These are phyloP conservation scores for Eremomyces bilateralis DNA, from an alignment of 495 filamentous ascomycete species.

Conservation along the genomic window DNA sequence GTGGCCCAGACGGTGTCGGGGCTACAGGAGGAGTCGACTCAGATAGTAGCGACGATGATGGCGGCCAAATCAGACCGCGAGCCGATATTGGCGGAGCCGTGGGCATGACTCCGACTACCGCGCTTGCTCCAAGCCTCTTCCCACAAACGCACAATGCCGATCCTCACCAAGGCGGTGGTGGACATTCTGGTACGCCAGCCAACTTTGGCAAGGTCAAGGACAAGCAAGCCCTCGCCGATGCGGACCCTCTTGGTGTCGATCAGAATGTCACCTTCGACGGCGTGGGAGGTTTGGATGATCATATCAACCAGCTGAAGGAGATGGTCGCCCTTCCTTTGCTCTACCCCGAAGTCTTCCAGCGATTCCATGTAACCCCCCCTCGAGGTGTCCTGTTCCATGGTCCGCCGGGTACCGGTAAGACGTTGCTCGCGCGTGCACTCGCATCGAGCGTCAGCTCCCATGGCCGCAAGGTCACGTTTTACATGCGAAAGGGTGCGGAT, in stretches of 20 bases:
- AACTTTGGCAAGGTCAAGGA: slow-evolving; percentile 83
- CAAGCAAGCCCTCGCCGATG: slow-evolving; percentile 57
- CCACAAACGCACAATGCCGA: slow-evolving; percentile 42
- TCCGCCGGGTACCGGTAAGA: slow-evolving; percentile 94
- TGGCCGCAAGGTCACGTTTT: slow-evolving; percentile 87
- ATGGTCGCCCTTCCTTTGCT: slow-evolving; percentile 88
- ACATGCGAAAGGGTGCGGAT: slow-evolving; percentile 97
- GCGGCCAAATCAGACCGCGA: slow-evolving; percentile 27
- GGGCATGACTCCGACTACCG: slow-evolving; percentile 58
- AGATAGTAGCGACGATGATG: slow-evolving; percentile 92
- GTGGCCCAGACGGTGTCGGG: slow-evolving; percentile 52
- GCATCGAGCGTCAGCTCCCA: slow-evolving; percentile 61
- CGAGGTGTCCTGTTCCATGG: slow-evolving; percentile 92
- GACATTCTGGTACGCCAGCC: too few relatives aligned
- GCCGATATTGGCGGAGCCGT: slow-evolving; percentile 33
- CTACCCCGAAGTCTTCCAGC: slow-evolving; percentile 85
- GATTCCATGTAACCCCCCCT: slow-evolving; percentile 79
- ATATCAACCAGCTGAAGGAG: slow-evolving; percentile 91
- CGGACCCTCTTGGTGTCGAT: slow-evolving; percentile 84
- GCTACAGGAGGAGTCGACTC: slow-evolving; percentile 67
- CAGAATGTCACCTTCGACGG: slow-evolving; percentile 76
- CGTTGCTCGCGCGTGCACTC: slow-evolving; percentile 73
- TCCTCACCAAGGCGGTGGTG: slow-evolving; percentile 52
- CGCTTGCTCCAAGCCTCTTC: slow-evolving; percentile 17
- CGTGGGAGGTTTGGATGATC: slow-evolving; percentile 74